These are phyloP conservation scores for Stachybotrys chlorohalonatus DNA, from an alignment of 2,329 filamentous ascomycete species.

Conservation along the genomic window DNA sequence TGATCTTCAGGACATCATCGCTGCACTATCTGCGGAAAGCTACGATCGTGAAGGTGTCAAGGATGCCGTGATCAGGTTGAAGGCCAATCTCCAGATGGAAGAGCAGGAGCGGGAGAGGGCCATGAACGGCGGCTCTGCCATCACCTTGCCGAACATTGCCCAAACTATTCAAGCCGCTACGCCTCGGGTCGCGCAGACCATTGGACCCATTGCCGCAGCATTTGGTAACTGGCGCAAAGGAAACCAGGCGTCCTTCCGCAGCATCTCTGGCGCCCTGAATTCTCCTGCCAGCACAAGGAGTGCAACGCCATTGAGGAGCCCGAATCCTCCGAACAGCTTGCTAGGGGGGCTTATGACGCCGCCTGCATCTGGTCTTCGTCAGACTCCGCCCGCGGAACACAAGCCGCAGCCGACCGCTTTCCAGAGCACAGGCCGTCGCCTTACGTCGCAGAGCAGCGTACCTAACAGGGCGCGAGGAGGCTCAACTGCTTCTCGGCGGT, in stretches of 20 bases:
- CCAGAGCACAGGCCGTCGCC: conserved; percentile 48
- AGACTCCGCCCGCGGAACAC: conserved; percentile 38
- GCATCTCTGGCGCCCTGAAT: conserved; percentile 37
- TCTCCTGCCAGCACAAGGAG: conserved; percentile 31
- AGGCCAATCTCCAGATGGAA: conserved; percentile 95
- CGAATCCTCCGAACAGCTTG: conserved; percentile 47
- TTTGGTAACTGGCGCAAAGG: conserved; percentile 89
- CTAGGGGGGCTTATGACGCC: conserved; percentile 80
- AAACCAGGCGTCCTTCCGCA: conserved; percentile 39
- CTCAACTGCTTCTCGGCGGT: conserved; percentile 24
- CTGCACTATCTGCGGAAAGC: conserved; percentile 61
- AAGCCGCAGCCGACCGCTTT: conserved; percentile 51
- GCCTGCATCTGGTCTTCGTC: conserved; percentile 66
- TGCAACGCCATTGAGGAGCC: conserved; percentile 52
- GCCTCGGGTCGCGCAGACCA: conserved; percentile 74
- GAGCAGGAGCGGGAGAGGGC: conserved; percentile 88
- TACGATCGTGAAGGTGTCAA: conserved; percentile 75
- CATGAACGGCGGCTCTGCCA: conserved; percentile 58
- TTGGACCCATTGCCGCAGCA: conserved; percentile 74
- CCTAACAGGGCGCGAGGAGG: conserved; percentile 15
- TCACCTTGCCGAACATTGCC: conserved; percentile 66
- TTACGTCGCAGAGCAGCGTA: conserved; percentile 33
- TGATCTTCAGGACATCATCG: conserved; percentile 87
- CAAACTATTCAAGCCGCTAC: conserved; percentile 70
- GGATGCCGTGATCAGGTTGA: conserved; percentile 85